Percentiles rank a stretch among this genome's conserved stretches.
These are phyloP conservation scores for Leccinum uliginosum DNA, from an alignment of 768 basidiomycete genomes.

Conservation along the genomic window DNA sequence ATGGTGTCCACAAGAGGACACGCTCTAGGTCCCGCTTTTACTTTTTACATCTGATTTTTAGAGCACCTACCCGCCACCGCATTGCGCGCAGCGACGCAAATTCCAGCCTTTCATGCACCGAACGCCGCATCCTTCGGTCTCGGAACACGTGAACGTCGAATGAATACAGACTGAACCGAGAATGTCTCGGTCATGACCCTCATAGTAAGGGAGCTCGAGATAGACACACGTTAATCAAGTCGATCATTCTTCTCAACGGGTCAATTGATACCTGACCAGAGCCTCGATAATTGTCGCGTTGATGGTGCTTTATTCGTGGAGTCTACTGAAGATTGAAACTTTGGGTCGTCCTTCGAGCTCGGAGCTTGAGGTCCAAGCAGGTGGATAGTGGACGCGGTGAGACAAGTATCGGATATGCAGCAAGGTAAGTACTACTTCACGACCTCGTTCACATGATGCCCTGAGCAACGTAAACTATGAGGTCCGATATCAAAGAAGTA, in stretches of 20 bases:
- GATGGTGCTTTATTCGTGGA: neutral
- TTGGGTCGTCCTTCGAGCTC: neutral
- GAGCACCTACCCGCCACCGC: neutral
- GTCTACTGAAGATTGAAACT: neutral
- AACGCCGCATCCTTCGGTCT: neutral
- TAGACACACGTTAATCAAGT: constrained; percentile 5
- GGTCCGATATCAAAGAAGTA: neutral
- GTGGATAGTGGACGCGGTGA: neutral
- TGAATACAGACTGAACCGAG: constrained; percentile 38
- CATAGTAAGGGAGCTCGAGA: constrained; percentile 54
- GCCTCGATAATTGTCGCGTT: neutral
- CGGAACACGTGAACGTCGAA: neutral
- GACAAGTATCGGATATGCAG: neutral
- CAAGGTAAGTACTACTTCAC: neutral
- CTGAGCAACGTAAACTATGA: neutral
- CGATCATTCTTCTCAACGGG: neutral
- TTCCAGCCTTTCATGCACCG: neutral
- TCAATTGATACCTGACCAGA: neutral
- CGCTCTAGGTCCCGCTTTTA: neutral
- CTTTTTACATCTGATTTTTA: neutral
- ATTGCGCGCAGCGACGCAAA: neutral
- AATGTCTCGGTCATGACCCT: constrained; percentile 52
- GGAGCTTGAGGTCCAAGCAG: neutral
- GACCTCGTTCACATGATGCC: neutral
- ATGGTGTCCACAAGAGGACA: neutral